These are phyloP conservation scores for Yamadazyma conglobata DNA, from an alignment of 1,139 yeast genomes.

Conservation along the genomic window DNA sequence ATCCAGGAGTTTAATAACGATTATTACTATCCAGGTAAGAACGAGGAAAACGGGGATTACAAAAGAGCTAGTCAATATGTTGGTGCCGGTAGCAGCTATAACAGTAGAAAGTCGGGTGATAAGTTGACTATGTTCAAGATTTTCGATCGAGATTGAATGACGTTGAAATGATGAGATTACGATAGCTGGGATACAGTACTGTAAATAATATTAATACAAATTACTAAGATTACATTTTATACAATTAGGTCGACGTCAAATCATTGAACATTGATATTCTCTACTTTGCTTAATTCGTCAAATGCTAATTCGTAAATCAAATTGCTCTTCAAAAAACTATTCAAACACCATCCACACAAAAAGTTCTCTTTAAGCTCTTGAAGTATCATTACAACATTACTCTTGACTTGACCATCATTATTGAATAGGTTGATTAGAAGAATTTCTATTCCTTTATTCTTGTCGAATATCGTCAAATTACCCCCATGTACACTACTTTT, in stretches of 20 bases:
- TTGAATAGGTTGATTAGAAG: conserved; percentile 35
- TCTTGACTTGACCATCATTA: conserved; percentile 37
- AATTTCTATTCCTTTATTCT: conserved; percentile 46
- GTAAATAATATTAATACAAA: conserved; percentile 3
- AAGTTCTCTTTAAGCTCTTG: conserved; percentile 46
- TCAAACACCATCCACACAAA: conserved; percentile 47
- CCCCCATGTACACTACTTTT: conserved; percentile 41
- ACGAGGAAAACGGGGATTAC: conserved; percentile 13
- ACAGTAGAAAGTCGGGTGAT: conserved; percentile 49
- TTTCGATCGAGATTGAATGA: conserved; percentile 20
- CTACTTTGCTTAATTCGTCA: conserved; percentile 24
- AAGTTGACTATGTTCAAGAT: conserved; percentile 34
- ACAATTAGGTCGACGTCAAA: background rate
- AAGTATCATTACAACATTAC: conserved; percentile 41
- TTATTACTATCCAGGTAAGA: conserved; percentile 35
- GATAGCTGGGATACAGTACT: conserved; percentile 4
- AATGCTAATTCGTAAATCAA: conserved; percentile 42
- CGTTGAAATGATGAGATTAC: background rate
- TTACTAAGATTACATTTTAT: conserved; percentile 1
- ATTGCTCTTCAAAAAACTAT: conserved; percentile 36
- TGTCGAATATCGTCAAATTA: conserved; percentile 42
- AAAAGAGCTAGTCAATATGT: conserved; percentile 58
- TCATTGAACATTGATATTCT: conserved; percentile 1
- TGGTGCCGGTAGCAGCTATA: conserved; percentile 62
- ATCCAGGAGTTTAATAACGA: conserved; percentile 29